Base-by-base conservation (phyloP, 78 protist species). In the Protostelium mycophagum region DNA sequence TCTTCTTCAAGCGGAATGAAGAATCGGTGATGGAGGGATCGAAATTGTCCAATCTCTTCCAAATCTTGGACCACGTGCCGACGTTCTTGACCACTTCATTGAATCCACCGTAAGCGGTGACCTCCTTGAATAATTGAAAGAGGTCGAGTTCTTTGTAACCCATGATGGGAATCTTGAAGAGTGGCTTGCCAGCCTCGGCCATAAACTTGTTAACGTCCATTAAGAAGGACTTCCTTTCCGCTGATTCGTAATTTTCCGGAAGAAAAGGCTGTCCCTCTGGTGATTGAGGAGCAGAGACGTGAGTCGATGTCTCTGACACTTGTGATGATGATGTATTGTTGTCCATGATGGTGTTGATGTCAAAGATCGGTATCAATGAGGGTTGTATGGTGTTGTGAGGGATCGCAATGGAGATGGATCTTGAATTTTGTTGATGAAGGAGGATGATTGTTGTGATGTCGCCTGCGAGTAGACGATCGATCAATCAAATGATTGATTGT, bases 141-240 rank as follows among this genome's bases (percentile, higher is more conserved):
- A 85, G 86, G 37, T 85, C 86, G 86, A 85, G 86, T 16, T 85
- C 86, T 16, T 85, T 85, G 86, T 85, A 85, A 23, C 86, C 86
- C 86, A 85, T 85, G 36, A 85, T 36, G 37, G 86, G 86, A 16
- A 85, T 85, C 37, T 85, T 85, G 86, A 36, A 85, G 86, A 85
- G 36, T 85, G 86, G 37, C 86, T 85, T 85, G 86, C 86, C 86
- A 23, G 36, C 37, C 63, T 37, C 63, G 37, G 86, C 86, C 86
- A 85, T 85, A 16, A 85, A 85, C 37, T 85, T 35, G 86, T 36
- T 85, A 16, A 51, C 73, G 73, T 51, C 73, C 73, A 51, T 51
- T 16, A 51, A 25, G 73, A 51, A 51, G 73, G 31, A 25, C 73
- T 51, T 51, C 73, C 73, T 51, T 16, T 51, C 73, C 73, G 73